Percentiles rank a stretch among this genome's conserved stretches.
Evolutionary conservation across 116 monocot species (phyloP).

Genomic region (Cymodocea nodosa): DNA sequence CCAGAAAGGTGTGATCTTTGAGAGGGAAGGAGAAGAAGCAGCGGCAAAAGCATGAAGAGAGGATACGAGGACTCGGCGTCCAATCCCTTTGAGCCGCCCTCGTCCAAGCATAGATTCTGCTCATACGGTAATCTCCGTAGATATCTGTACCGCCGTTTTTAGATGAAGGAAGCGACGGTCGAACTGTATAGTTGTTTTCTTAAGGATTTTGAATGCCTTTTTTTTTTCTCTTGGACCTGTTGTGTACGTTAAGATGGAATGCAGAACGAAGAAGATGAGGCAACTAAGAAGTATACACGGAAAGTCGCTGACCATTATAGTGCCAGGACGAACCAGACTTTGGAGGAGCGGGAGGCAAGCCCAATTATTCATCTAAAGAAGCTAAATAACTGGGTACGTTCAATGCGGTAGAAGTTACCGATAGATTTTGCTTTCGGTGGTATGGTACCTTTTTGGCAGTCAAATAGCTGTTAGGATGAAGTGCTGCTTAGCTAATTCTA

Average conservation of each 20-base stretch:
- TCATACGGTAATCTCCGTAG: conserved; percentile 28
- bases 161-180: neutral
- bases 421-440: neutral
- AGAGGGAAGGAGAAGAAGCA: too few species aligned
- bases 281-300: conserved; percentile 37
- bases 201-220: neutral
- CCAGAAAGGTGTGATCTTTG: too few species aligned
- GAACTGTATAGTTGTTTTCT: neutral
- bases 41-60: conserved; percentile 45
- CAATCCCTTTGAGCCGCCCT: conserved; percentile 32
- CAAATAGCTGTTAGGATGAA: too few species aligned
- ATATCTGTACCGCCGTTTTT: neutral
- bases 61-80: conserved; percentile 40
- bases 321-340: conserved; percentile 78
- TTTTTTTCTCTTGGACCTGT: neutral
- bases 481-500: too few species aligned
- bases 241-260: conserved; percentile 17
- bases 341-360: conserved; percentile 89
- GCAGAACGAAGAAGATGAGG: conserved; percentile 38
- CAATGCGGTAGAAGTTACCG: neutral
- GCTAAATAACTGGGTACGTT: conserved; percentile 86
- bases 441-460: too few species aligned
- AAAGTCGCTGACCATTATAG: conserved; percentile 95
- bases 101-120: conserved; percentile 29
- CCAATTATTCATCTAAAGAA: conserved; percentile 97